These are phyloP conservation scores for Coriolopsis trogii DNA, from an alignment of 1,284 basidiomycete genomes.

Conservation along the genomic window DNA sequence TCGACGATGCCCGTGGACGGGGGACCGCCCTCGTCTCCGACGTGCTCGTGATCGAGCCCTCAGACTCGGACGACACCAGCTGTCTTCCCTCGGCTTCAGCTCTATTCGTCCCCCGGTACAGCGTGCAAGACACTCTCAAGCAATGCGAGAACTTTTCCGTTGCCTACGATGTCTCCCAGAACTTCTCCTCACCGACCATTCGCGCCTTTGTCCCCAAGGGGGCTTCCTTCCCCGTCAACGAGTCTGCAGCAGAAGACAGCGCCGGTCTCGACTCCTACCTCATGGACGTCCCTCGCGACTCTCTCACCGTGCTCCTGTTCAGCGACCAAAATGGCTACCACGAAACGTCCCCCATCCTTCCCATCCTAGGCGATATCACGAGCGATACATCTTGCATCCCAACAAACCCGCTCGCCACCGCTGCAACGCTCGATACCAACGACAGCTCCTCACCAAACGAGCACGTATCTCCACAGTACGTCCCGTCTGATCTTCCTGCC, in stretches of 20 bases:
- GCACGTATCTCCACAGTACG: constrained; percentile 18
- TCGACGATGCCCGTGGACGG: constrained; percentile 48
- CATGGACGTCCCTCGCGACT: constrained; percentile 42
- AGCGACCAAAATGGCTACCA: constrained; percentile 32
- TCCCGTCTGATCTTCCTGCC: too few species aligned
- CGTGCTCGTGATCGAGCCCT: constrained; percentile 48
- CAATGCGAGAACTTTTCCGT: constrained; percentile 58
- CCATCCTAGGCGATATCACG: constrained; percentile 31
- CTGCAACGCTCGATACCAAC: constrained; percentile 8
- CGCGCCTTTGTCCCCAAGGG: constrained; percentile 49
- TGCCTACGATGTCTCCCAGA: constrained; percentile 40
- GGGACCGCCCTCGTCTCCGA: constrained; percentile 50
- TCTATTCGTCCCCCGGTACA: constrained; percentile 26
- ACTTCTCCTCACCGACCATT: constrained; percentile 41
- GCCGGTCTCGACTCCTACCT: constrained; percentile 46
- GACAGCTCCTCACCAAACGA: neutral
- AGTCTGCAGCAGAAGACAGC: constrained; percentile 30
- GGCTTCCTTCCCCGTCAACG: constrained; percentile 42
- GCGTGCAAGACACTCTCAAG: constrained; percentile 32
- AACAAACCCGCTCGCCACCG: constrained; percentile 7
- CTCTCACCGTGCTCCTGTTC: constrained; percentile 45
- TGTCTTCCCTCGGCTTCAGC: constrained; percentile 41
- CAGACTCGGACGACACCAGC: constrained; percentile 40
- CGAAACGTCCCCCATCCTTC: constrained; percentile 33
- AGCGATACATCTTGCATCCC: constrained; percentile 35